A percentile compares a stretch with the other conserved stretches of the same genome.
These are phyloP conservation scores for Stagonosporopsis tanaceti DNA, from an alignment of 2,329 filamentous ascomycete species.

Conservation along the genomic window DNA sequence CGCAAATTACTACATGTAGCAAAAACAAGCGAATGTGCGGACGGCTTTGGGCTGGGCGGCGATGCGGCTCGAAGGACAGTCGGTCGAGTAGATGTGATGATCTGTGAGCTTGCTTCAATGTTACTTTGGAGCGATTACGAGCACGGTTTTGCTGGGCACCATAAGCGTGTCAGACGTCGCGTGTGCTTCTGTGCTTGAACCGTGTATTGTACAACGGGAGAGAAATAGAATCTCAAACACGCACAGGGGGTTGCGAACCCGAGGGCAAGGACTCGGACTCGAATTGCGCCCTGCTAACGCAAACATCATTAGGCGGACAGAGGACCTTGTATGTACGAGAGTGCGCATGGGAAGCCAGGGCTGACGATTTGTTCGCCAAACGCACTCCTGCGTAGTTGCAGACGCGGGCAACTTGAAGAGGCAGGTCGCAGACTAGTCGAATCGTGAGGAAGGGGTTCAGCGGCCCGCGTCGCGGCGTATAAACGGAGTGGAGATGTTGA, in stretches of 20 bases:
- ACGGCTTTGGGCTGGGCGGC: neutral
- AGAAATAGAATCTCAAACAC: slow-evolving; percentile 3
- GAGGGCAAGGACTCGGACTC: slow-evolving; percentile 21
- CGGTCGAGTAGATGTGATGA: neutral
- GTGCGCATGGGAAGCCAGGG: slow-evolving; percentile 14
- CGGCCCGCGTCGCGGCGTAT: slow-evolving; percentile 15
- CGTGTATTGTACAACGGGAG: slow-evolving; percentile 1
- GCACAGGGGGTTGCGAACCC: slow-evolving; percentile 14
- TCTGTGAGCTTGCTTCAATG: neutral
- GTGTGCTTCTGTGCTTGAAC: slow-evolving; percentile 1
- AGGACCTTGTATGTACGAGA: slow-evolving; percentile 8
- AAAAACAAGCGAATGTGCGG: slow-evolving; percentile 15
- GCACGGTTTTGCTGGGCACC: neutral
- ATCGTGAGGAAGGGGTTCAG: slow-evolving; percentile 8
- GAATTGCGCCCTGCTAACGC: slow-evolving; percentile 13
- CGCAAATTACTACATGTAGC: slow-evolving; percentile 6
- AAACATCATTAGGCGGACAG: slow-evolving; percentile 6
- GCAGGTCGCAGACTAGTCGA: slow-evolving; percentile 10
- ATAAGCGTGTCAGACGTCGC: slow-evolving; percentile 11
- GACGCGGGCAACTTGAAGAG: slow-evolving; percentile 8
- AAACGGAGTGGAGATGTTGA: slow-evolving; percentile 15
- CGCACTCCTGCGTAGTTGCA: slow-evolving; percentile 5
- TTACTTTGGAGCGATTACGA: neutral
- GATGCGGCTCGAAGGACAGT: neutral
- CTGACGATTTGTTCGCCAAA: slow-evolving; percentile 8